Evolutionary conservation across 1,284 basidiomycete species (phyloP).

Genomic region (Hemileccinum hortonii): DNA sequence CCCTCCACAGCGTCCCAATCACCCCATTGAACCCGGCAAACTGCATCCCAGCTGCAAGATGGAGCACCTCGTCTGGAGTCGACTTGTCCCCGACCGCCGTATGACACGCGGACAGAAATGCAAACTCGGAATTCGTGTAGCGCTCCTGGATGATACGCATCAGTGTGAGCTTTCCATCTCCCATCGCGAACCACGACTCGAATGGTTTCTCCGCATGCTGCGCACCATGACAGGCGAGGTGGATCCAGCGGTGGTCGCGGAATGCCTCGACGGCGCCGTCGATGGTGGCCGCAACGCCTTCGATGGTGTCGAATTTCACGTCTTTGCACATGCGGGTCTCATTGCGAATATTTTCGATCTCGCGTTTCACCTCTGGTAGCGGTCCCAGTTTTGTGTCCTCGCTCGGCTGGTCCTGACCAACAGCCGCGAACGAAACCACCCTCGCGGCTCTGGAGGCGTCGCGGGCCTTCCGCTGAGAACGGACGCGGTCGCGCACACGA

Average conservation of each 20-base stretch:
- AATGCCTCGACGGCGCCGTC: neutral
- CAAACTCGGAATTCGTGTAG: neutral
- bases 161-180: slow-evolving; percentile 2
- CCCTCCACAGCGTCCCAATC: neutral
- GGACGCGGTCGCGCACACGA: neutral
- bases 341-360: neutral
- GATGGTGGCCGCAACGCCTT: neutral
- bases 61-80: no score
- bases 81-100: no score
- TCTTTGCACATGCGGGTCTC: neutral
- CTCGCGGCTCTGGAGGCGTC: neutral
- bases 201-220: neutral
- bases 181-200: neutral
- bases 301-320: neutral
- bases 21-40: no score
- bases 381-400: neutral
- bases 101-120: neutral
- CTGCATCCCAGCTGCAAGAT: no score
- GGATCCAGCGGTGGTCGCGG: neutral
- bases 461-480: neutral
- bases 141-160: neutral
- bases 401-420: neutral
- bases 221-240: neutral
- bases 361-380: neutral
- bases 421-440: neutral